Evolutionary conservation across 441 rosid genomes (phyloP).

Genomic region (Euphorbia schlechtendalii): DNA sequence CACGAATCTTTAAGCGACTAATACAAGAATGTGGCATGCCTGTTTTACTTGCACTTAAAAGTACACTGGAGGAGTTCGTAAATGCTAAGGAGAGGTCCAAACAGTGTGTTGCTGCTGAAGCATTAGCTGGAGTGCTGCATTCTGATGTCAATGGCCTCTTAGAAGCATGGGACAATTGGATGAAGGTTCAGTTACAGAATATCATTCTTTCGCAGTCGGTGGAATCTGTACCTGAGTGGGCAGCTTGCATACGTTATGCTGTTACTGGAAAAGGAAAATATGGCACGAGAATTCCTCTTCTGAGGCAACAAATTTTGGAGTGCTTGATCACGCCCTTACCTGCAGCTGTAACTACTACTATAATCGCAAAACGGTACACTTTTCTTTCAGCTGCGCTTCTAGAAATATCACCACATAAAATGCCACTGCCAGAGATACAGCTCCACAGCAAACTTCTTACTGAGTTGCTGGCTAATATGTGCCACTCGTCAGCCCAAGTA

Average conservation of each 20-base stretch:
- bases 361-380: constrained; percentile 92
- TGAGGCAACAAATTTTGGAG: constrained; percentile 79
- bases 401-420: constrained; percentile 82
- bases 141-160: constrained; percentile 84
- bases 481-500: constrained; percentile 98
- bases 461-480: constrained; percentile 83
- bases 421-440: constrained; percentile 71
- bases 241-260: constrained; percentile 96
- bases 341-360: constrained; percentile 70
- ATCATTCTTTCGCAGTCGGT: constrained; percentile 84
- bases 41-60: constrained; percentile 63
- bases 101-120: constrained; percentile 99
- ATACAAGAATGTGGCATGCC: constrained; percentile 97
- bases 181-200: constrained; percentile 76
- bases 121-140: constrained; percentile 90
- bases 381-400: constrained; percentile 91
- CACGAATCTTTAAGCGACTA: constrained; percentile 90
- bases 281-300: constrained; percentile 73
- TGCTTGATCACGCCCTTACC: constrained; percentile 83
- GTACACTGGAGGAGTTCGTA: constrained; percentile 77
- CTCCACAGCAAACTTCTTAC: constrained; percentile 66
- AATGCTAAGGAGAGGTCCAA: constrained; percentile 94
- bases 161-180: constrained; percentile 93
- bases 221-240: constrained; percentile 99
- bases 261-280: constrained; percentile 97